Evolutionary conservation across 768 basidiomycete species (phyloP).

Genomic region (Suillus discolor): DNA sequence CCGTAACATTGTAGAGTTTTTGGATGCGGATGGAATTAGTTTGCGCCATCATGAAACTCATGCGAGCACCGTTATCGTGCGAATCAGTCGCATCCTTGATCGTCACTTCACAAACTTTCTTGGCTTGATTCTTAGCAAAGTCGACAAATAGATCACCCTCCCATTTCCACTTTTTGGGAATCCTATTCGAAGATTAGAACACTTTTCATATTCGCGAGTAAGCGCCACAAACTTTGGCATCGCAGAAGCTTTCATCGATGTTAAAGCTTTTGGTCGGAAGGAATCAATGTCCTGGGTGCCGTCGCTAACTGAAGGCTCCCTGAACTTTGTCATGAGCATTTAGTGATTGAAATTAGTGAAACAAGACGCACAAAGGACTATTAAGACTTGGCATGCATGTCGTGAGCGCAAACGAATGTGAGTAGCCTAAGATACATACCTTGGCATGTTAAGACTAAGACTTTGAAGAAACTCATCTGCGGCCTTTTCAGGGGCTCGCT

Average conservation of each 20-base stretch:
- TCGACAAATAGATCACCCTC: slow-evolving; percentile 53
- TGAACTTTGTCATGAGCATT: slow-evolving; percentile 9
- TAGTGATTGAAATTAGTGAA: not conserved
- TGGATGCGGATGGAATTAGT: slow-evolving; percentile 45
- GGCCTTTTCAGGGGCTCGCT: slow-evolving; percentile 22
- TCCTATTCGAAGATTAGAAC: slow-evolving; percentile 37
- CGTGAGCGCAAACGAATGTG: not conserved
- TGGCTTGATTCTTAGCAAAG: slow-evolving; percentile 35
- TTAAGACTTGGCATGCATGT: slow-evolving; percentile 20
- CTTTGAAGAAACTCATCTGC: slow-evolving; percentile 30
- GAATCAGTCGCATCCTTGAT: slow-evolving; percentile 49
- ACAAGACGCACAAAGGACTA: slow-evolving; percentile 26
- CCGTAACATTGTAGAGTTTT: slow-evolving; percentile 50
- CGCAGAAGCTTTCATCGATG: slow-evolving; percentile 16
- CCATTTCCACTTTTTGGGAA: slow-evolving; percentile 69
- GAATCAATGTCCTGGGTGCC: slow-evolving; percentile 8
- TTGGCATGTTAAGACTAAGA: slow-evolving; percentile 27
- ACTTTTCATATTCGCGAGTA: not conserved
- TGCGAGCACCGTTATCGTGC: slow-evolving; percentile 42
- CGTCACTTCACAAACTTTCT: slow-evolving; percentile 50
- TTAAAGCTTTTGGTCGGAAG: slow-evolving; percentile 8
- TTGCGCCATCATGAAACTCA: slow-evolving; percentile 48
- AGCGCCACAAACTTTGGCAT: slow-evolving; percentile 32
- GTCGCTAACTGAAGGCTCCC: slow-evolving; percentile 17
- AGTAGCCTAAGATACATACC: slow-evolving; percentile 19